Conservation (phyloP, 805 yeast species). For the Monosporozyma servazzii region DNA sequence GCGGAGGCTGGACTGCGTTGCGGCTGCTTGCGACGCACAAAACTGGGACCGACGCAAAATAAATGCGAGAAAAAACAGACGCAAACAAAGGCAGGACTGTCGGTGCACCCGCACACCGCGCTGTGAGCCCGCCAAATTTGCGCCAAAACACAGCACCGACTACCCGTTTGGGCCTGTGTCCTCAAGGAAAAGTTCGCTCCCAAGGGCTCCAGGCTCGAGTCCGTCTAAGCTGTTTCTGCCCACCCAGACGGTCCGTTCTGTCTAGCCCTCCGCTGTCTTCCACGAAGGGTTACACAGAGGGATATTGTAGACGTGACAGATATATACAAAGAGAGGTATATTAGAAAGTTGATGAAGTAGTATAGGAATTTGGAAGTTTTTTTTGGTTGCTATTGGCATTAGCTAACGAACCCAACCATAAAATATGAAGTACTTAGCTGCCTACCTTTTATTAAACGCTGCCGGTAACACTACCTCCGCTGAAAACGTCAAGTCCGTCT, state of each 20-base stretch:
- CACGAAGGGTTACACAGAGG: too few relatives aligned
- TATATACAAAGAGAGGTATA: background rate
- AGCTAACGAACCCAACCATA: background rate
- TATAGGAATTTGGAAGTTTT: too few relatives aligned
- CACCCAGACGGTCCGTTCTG: too few relatives aligned
- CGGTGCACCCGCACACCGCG: background rate
- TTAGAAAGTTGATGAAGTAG: too few relatives aligned
- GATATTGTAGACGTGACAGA: too few relatives aligned
- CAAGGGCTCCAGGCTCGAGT: too few relatives aligned
- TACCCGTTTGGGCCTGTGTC: background rate
- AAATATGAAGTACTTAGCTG: constrained; percentile 95
- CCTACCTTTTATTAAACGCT: constrained; percentile 95
- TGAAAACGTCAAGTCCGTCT: constrained; percentile 77
- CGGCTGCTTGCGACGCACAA: background rate
- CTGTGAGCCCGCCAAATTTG: background rate
- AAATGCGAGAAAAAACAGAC: too few relatives aligned
- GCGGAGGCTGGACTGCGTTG: background rate
- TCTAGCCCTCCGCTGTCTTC: too few relatives aligned
- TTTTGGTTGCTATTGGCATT: too few relatives aligned
- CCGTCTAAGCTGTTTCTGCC: too few relatives aligned
- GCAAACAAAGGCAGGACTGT: background rate
- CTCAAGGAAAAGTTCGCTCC: too few relatives aligned
- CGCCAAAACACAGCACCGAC: too few relatives aligned
- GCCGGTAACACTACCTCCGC: constrained; percentile 96
- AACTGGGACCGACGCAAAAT: background rate